Evolutionary conservation across 768 basidiomycete genomes (phyloP), one percentile per base, ranked within the genome.

Genomic region (Mycena filopes): DNA sequence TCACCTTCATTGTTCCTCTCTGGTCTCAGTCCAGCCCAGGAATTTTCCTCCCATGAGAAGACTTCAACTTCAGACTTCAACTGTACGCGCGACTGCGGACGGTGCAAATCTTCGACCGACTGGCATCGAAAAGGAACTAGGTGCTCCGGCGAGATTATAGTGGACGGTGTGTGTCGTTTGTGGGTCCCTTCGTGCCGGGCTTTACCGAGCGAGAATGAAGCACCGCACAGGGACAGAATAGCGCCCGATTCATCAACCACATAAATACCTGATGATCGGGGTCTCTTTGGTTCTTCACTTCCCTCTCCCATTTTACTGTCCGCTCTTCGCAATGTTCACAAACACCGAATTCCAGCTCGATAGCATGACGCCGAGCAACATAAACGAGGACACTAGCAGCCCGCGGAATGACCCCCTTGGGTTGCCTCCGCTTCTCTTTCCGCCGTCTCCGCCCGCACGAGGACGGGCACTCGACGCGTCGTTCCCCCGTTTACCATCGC

Each of bases 221-320:
- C 60, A 62, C 45, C 28, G 53, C 50, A 42, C 33, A 29, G 31
- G 42, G 8, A n/a, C 31, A 20, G 20, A 31, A 40, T 46, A 33
- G 10, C 46, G 46, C 54, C 43, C 61, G 43, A 31, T 40, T 45
- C 55, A 43, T 3, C 28, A n/a, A 18, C 8, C 20, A 9, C 29
- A 50, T 63, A 63, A 63, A 63, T 63, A 63, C 47, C 62, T 31
- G 18, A 36, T 63, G 55, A 50, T 56, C 41, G 48, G 40, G 10
- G 15, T 40, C 29, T 56, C 48, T 50, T 62, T 11, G 45, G 41
- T 23, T 46, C 25, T 16, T 38, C 25, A 29, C 46, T 41, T 28
- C 33, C 26, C 46, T 36, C 54, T 38, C 46, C 46, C 60, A 15
- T 23, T 43, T 31, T 48, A 18, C 41, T 42, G 41, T 46, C 55